A percentile compares a stretch with the other conserved stretches of the same genome.
Conservation (phyloP, 176 grass and related monocot genomes). For the Musa acuminata region DNA sequence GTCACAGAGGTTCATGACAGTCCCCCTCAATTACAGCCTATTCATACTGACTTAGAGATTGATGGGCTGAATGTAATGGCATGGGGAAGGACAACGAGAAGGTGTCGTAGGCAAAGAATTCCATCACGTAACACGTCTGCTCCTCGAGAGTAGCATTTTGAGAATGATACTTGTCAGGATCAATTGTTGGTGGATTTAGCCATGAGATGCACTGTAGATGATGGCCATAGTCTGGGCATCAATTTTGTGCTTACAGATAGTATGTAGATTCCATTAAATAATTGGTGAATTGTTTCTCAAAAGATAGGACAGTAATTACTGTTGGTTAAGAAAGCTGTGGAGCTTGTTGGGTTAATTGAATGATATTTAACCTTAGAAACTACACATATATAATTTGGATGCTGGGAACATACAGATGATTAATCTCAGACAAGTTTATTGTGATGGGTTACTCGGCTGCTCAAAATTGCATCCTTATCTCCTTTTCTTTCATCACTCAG, state of each 20-base stretch:
- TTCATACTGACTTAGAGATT: conserved; percentile 8
- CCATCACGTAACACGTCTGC: not conserved
- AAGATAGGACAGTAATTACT: not conserved
- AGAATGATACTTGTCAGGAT: not conserved
- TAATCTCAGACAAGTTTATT: too few species aligned
- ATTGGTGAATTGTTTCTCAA: not conserved
- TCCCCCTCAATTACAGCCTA: not conserved
- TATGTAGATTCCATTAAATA: not conserved
- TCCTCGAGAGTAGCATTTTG: not conserved
- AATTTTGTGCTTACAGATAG: not conserved
- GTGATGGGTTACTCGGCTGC: too few species aligned
- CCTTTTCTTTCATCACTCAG: too few species aligned
- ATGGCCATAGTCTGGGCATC: not conserved
- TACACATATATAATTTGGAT: too few species aligned
- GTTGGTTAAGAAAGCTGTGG: too few species aligned
- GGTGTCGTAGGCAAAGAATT: conserved; percentile 16
- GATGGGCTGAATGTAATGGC: not conserved
- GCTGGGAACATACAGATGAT: too few species aligned
- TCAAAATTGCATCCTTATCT: too few species aligned
- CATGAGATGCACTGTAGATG: not conserved
- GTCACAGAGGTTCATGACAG: not conserved
- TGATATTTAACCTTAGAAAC: too few species aligned
- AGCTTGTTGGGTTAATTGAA: too few species aligned
- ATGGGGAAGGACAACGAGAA: conserved; percentile 25
- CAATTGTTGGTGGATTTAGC: not conserved